Evolutionary conservation across 2,329 filamentous ascomycete species (phyloP), one percentile per base, ranked within the genome.

Genomic region (Fusarium sp.): DNA sequence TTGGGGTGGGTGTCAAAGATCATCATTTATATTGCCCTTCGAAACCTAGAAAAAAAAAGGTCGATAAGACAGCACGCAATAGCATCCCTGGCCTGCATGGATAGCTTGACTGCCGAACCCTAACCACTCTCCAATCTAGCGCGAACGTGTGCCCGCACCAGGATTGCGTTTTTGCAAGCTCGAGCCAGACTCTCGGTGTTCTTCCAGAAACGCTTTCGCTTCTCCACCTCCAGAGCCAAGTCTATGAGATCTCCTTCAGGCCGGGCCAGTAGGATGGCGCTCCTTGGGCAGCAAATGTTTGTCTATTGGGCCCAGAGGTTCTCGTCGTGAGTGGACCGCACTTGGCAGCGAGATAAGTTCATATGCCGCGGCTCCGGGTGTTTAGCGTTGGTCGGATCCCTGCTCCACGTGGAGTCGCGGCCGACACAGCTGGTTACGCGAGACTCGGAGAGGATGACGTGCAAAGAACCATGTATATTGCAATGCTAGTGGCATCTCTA

Each of bases 21-120:
- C 60, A 48, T 39, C 61, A 61, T 65, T 71, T 73, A 73, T 73
- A 73, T 65, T 65, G 52, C 56, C 64, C 56, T 66, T 58, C 41
- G 15, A 10, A 52, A 41, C 36, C 31, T 39, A 50, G 50, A 27
- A 36, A n/a, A 16, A 3, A 39, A 47, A 12, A 28, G 27, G 13
- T 27, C 15, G 37, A 62, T 31, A 58, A 52, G 30, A 50, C 47
- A 67, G 55, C 66, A 68, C 66, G 65, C 65, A 60, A 68, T 68
- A 13, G 30, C 4, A 57, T 4, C 56, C 64, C 60, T 60, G 59
- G 31, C 15, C 15, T 30, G 41, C 65, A 53, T 41, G 16, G 41
- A 57, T 43, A n/a, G 30, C 46, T 58, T 36, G 51, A 53, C 57
- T 66, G 58, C 57, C 62, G 65, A 62, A 57, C 16, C 40, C 39